Percentiles rank a stretch among this genome's conserved stretches.
Conservation (phyloP, 108 stramenopile genomes). For the Discostella pseudostelligera region DNA sequence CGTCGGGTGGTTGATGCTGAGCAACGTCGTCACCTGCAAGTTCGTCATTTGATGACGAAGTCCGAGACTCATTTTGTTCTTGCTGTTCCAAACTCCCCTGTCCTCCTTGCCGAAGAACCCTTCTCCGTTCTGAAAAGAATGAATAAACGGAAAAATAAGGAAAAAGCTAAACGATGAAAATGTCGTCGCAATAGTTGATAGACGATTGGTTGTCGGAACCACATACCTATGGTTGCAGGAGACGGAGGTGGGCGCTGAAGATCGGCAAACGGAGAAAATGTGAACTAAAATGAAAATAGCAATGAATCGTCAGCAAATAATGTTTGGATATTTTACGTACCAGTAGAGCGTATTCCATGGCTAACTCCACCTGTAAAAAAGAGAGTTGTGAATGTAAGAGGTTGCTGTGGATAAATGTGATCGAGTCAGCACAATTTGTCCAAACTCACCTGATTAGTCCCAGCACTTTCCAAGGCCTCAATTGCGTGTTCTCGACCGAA, state of each 20-base stretch:
- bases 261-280: not conserved
- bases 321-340: not conserved
- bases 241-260: constrained; percentile 30
- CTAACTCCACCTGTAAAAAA: constrained; percentile 61
- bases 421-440: too few species aligned
- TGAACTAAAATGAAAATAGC: constrained; percentile 46
- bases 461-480: constrained; percentile 65
- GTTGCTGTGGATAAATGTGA: not conserved
- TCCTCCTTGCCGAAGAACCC: constrained; percentile 30
- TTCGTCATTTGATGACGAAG: constrained; percentile 1
- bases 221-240: constrained; percentile 30
- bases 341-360: constrained; percentile 88
- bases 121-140: constrained; percentile 26
- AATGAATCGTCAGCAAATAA: too few species aligned
- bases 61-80: constrained; percentile 8
- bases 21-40: not conserved
- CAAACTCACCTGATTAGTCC: constrained; percentile 48
- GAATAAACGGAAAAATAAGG: not conserved
- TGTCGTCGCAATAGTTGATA: too few species aligned
- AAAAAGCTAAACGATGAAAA: not conserved
- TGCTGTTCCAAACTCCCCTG: constrained; percentile 21
- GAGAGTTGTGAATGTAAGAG: too few species aligned
- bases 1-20: not conserved
- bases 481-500: constrained; percentile 85
- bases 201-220: too few species aligned